Percentiles rank a stretch among this genome's conserved stretches.
phyloP scores from a whole-genome alignment of 176 grass and related monocot species.

The Carex cristatella region DNA sequence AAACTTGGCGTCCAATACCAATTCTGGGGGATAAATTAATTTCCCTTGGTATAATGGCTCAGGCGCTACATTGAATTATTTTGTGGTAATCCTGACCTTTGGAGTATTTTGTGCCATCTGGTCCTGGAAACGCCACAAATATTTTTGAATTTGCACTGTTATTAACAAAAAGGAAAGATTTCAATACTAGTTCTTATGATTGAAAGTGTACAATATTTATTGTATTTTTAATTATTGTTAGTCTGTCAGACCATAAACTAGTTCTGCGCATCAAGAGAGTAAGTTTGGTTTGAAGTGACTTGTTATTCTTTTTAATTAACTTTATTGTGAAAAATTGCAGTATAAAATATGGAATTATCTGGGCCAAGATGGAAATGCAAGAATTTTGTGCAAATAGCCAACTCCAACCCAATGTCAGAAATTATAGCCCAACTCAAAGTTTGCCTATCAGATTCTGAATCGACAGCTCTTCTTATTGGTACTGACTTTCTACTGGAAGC shows the following conservation, averaged over 20 bases:
- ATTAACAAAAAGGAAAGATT: neutral
- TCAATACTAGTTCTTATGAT: neutral
- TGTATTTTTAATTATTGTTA: neutral
- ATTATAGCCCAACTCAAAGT: slow-evolving; percentile 30
- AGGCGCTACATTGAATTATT: slow-evolving; percentile 19
- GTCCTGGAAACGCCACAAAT: slow-evolving; percentile 29
- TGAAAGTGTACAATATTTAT: neutral
- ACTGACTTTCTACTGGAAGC: slow-evolving; percentile 14
- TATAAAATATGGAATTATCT: slow-evolving; percentile 1
- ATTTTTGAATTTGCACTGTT: neutral
- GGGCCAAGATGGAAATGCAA: slow-evolving; percentile 31
- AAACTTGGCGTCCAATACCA: slow-evolving; percentile 25
- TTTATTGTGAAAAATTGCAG: neutral
- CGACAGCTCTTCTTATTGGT: neutral
- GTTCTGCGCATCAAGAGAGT: too few relatives aligned
- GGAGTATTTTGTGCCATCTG: neutral
- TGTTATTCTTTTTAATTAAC: neutral
- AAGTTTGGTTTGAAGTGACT: too few relatives aligned
- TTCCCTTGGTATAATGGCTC: slow-evolving; percentile 38
- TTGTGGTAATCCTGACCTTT: slow-evolving; percentile 27
- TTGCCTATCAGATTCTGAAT: neutral
- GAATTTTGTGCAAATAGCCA: slow-evolving; percentile 28
- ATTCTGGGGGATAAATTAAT: slow-evolving; percentile 31
- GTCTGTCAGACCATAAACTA: neutral
- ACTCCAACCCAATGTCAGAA: slow-evolving; percentile 40